Percentiles rank a stretch among this genome's conserved stretches.
phyloP scores from a whole-genome alignment of 805 yeast genomes.

The Kazachstania martiniae region DNA sequence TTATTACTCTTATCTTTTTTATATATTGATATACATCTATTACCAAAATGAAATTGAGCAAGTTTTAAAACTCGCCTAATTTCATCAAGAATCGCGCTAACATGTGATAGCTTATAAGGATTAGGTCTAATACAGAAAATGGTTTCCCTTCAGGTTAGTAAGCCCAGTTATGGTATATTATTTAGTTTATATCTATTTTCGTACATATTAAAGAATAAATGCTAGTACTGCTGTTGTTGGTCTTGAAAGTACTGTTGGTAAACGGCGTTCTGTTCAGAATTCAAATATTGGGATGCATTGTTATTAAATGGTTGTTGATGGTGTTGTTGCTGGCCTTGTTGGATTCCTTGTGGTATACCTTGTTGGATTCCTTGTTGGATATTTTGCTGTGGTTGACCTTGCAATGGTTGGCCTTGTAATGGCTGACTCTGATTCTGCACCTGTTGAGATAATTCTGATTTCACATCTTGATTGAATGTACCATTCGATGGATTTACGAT shows the following conservation, averaged over 20 bases:
- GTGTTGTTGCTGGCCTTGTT: neutral
- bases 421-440: neutral
- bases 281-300: slow-evolving; percentile 29
- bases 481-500: too few relatives aligned
- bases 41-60: too few relatives aligned
- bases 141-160: too few relatives aligned
- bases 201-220: too few relatives aligned
- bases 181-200: too few relatives aligned
- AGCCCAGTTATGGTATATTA: too few relatives aligned
- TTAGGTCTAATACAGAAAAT: too few relatives aligned
- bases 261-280: slow-evolving; percentile 43
- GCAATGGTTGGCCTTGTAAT: slow-evolving; percentile 1
- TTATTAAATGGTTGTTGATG: neutral
- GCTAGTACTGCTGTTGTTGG: too few relatives aligned
- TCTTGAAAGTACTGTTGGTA: slow-evolving; percentile 53
- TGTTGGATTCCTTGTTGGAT: slow-evolving; percentile 27
- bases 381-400: slow-evolving; percentile 16
- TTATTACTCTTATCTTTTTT: slow-evolving; percentile 24
- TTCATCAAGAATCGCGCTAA: too few relatives aligned
- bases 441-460: neutral
- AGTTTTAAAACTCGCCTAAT: too few relatives aligned
- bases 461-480: neutral
- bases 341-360: slow-evolving; percentile 1
- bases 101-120: too few relatives aligned
- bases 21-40: too few relatives aligned